These are phyloP conservation scores for Pseudevernia furfuracea DNA, from an alignment of 495 filamentous ascomycete species.

Conservation along the genomic window DNA sequence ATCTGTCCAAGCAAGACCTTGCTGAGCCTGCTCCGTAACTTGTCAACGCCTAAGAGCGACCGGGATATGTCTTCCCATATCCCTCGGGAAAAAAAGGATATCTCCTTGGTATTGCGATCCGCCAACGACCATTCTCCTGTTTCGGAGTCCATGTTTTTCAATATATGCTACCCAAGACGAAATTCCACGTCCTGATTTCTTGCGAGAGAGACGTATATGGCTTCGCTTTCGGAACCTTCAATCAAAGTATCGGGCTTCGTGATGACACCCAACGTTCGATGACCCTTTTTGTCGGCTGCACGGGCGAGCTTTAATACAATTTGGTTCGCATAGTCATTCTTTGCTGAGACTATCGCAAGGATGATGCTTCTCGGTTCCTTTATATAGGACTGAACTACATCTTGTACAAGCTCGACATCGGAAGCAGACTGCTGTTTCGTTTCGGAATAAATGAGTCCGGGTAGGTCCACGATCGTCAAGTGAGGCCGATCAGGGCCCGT, in stretches of 20 bases:
- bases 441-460: constrained; percentile 42
- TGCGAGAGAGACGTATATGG: constrained; percentile 31
- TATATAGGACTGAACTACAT: constrained; percentile 22
- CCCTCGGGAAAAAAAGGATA: constrained; percentile 40
- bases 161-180: constrained; percentile 39
- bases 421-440: constrained; percentile 17
- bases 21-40: constrained; percentile 47
- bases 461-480: constrained; percentile 50
- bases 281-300: constrained; percentile 68
- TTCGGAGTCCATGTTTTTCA: constrained; percentile 42
- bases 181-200: constrained; percentile 36
- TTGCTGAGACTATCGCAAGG: constrained; percentile 21
- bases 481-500: constrained; percentile 46
- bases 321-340: constrained; percentile 24
- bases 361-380: constrained; percentile 20
- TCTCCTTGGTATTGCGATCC: constrained; percentile 35
- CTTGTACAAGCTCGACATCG: constrained; percentile 16
- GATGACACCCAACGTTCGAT: constrained; percentile 19
- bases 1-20: constrained; percentile 52
- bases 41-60: constrained; percentile 40
- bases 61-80: constrained; percentile 40
- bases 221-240: constrained; percentile 32
- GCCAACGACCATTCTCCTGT: constrained; percentile 23
- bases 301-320: constrained; percentile 63
- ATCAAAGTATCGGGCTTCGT: constrained; percentile 27